Conservation (phyloP, 352 stramenopile genomes). For the Globisporangium acanthophoron region DNA sequence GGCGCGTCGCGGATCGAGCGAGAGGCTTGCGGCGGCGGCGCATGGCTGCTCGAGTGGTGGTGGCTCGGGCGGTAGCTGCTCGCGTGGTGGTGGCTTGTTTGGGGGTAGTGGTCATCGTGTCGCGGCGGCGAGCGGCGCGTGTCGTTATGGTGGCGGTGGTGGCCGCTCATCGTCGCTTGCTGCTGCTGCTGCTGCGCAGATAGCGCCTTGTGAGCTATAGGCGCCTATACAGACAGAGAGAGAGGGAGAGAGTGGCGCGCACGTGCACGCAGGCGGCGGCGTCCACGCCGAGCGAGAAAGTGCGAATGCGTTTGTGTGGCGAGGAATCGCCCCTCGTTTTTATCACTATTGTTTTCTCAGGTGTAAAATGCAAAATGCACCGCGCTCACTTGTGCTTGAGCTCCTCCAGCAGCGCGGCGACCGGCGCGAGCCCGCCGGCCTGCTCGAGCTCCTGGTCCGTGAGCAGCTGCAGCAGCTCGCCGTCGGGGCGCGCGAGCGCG, state of each 20-base stretch:
- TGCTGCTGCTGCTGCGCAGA: not conserved
- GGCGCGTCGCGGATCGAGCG: slow-evolving; percentile 14
- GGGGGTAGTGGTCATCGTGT: not conserved
- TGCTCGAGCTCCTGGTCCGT: slow-evolving; percentile 12
- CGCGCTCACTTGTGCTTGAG: not conserved
- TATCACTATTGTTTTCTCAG: too few species aligned
- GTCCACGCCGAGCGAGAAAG: too few species aligned
- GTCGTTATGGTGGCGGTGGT: not conserved
- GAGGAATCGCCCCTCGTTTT: too few species aligned
- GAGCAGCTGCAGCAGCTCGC: slow-evolving; percentile 14
- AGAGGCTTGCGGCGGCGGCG: not conserved
- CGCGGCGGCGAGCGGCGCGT: not conserved
- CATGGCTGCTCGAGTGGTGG: not conserved
- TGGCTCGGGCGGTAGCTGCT: not conserved
- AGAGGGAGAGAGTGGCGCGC: not conserved
- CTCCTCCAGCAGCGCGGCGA: slow-evolving; percentile 6
- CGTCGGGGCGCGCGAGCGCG: slow-evolving; percentile 14
- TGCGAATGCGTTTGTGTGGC: too few species aligned
- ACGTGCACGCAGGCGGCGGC: too few species aligned
- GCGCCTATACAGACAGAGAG: not conserved
- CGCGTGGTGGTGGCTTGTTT: not conserved
- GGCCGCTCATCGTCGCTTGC: not conserved
- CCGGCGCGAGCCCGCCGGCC: slow-evolving; percentile 1
- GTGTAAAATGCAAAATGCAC: too few species aligned
- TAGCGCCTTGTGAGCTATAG: not conserved